A percentile compares a stretch with the other conserved stretches of the same genome.
phyloP scores from a whole-genome alignment of 2,329 filamentous ascomycete genomes.

The Leptographium galeiforme region DNA sequence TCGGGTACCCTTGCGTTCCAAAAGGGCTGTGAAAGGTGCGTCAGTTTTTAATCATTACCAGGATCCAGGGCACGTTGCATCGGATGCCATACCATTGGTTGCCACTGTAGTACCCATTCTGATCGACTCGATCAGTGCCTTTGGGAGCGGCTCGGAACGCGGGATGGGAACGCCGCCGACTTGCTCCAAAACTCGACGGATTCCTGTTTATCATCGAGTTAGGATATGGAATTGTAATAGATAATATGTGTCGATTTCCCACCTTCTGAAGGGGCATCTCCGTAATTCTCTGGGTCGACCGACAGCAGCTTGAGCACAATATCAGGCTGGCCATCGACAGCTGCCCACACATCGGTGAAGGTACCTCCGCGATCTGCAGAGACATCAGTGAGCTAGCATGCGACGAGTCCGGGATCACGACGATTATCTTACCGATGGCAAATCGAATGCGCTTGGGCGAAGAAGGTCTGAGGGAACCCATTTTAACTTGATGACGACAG shows the following conservation, averaged over 20 bases:
- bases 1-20: slow-evolving; percentile 80
- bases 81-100: slow-evolving; percentile 48
- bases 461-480: not conserved
- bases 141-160: slow-evolving; percentile 51
- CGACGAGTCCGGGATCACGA: too few relatives aligned
- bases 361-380: slow-evolving; percentile 7
- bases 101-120: slow-evolving; percentile 94
- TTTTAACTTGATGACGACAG: not conserved
- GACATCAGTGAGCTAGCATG: too few relatives aligned
- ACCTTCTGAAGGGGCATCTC: slow-evolving; percentile 48
- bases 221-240: too few relatives aligned
- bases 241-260: too few relatives aligned
- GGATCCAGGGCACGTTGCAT: not conserved
- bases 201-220: slow-evolving; percentile 20
- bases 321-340: slow-evolving; percentile 19
- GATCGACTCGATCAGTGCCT: slow-evolving; percentile 35
- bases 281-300: slow-evolving; percentile 76
- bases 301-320: slow-evolving; percentile 42
- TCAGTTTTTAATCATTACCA: not conserved
- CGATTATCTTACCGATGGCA: too few relatives aligned
- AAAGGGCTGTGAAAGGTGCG: slow-evolving; percentile 36
- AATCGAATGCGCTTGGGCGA: not conserved
- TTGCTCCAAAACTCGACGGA: slow-evolving; percentile 69
- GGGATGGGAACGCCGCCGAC: slow-evolving; percentile 60
- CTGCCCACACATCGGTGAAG: slow-evolving; percentile 13